Evolutionary conservation across 2,329 filamentous ascomycete species (phyloP).

Genomic region (Diplodia corticola): DNA sequence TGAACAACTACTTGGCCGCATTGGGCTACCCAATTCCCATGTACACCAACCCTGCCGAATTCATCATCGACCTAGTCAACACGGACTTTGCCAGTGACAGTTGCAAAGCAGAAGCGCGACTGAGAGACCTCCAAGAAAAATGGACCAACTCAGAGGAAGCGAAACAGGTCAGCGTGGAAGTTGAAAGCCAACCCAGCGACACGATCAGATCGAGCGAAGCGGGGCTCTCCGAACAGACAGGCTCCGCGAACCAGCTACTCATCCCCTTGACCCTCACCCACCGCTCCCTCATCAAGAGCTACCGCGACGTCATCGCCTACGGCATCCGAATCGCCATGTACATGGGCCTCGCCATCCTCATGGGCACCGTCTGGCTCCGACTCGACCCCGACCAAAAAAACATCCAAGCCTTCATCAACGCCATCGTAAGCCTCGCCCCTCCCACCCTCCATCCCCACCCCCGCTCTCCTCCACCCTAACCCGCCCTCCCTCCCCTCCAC

Average conservation of each 20-base stretch:
- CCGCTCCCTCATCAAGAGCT: conserved; percentile 78
- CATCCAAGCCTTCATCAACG: conserved; percentile 81
- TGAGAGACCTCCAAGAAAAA: conserved; percentile 55
- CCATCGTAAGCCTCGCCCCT: conserved; percentile 49
- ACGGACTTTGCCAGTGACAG: conserved; percentile 60
- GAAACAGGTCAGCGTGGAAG: conserved; percentile 29
- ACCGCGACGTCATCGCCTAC: conserved; percentile 81
- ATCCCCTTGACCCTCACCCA: conserved; percentile 69
- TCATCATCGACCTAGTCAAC: conserved; percentile 75
- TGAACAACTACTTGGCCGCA: conserved; percentile 63
- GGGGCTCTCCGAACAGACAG: neutral
- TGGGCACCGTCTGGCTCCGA: conserved; percentile 84
- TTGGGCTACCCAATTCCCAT: conserved; percentile 64
- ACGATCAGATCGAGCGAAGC: neutral
- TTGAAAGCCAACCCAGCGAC: conserved; percentile 32
- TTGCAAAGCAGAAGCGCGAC: conserved; percentile 48
- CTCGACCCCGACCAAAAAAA: conserved; percentile 67
- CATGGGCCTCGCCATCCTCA: conserved; percentile 75
- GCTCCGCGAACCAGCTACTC: conserved; percentile 48
- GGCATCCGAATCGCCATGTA: conserved; percentile 84
- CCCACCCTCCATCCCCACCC: conserved; percentile 27
- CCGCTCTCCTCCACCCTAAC: too few species aligned
- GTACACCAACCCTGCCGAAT: conserved; percentile 78
- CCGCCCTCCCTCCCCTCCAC: neutral
- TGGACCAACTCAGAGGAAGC: conserved; percentile 56